Conservation (phyloP, 2,329 filamentous ascomycete genomes). For the Colletotrichum aenigma region DNA sequence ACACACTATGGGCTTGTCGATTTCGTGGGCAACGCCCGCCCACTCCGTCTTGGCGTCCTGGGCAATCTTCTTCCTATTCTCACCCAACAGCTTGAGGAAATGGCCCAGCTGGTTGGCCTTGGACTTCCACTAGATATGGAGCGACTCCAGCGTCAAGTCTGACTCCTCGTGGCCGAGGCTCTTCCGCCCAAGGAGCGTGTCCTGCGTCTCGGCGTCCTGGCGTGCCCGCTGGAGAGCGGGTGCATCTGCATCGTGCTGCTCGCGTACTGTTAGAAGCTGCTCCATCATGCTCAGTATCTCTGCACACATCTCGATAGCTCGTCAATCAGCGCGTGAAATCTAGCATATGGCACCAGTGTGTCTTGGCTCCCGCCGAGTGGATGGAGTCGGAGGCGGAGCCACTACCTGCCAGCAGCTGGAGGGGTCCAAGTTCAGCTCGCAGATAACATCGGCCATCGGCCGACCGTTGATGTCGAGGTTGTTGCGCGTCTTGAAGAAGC, state of each 20-base stretch:
- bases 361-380: background rate
- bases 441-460: background rate
- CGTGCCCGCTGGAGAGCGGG: background rate
- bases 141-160: background rate
- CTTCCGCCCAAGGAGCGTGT: background rate
- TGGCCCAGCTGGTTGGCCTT: background rate
- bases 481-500: background rate
- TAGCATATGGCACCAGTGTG: background rate
- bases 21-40: background rate
- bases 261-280: background rate
- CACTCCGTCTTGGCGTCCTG: background rate
- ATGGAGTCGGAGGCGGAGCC: background rate
- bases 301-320: background rate
- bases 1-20: background rate
- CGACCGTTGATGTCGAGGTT: background rate
- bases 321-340: background rate
- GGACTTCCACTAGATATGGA: background rate
- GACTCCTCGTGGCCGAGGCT: background rate
- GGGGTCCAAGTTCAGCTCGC: background rate
- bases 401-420: background rate
- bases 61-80: background rate
- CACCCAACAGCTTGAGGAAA: background rate
- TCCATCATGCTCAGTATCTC: background rate
- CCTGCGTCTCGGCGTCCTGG: background rate
- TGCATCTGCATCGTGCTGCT: background rate